Conservation (phyloP, 495 filamentous ascomycete species). For the Daldinia grandis region DNA sequence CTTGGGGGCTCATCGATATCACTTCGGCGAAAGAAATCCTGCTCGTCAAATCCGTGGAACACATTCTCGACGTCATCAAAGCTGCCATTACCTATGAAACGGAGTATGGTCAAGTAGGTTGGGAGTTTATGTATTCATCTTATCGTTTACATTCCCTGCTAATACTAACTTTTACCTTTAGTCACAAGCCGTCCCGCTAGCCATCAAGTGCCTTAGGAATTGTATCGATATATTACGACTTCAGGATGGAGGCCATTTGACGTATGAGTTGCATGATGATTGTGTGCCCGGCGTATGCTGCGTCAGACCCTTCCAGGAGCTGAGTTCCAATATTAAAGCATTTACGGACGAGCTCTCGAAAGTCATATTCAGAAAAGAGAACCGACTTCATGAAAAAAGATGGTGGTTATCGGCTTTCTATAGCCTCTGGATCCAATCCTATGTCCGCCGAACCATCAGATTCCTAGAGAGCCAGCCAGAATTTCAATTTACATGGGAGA, state of each 20-base stretch:
- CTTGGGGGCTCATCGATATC: constrained; percentile 35
- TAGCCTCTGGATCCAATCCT: constrained; percentile 42
- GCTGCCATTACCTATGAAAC: constrained; percentile 38
- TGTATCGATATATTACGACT: constrained; percentile 37
- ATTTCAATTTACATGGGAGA: constrained; percentile 6
- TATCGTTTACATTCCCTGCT: background rate
- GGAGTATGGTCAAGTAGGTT: constrained; percentile 37
- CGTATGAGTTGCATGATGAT: constrained; percentile 20
- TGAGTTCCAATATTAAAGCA: constrained; percentile 29
- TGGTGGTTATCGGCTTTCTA: constrained; percentile 44
- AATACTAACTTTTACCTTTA: background rate
- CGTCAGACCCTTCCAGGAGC: constrained; percentile 21
- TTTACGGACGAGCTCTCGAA: constrained; percentile 39
- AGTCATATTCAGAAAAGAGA: constrained; percentile 40
- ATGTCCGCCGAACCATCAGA: constrained; percentile 35
- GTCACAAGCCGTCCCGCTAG: constrained; percentile 27
- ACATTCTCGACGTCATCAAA: constrained; percentile 36
- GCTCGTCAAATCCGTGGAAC: constrained; percentile 20
- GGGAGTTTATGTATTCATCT: background rate
- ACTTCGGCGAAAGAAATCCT: constrained; percentile 21
- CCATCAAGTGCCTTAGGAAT: constrained; percentile 32
- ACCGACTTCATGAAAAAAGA: constrained; percentile 37
- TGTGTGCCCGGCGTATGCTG: constrained; percentile 20
- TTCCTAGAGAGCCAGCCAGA: constrained; percentile 26
- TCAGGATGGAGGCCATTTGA: constrained; percentile 22